A percentile compares a stretch with the other conserved stretches of the same genome.
phyloP scores from a whole-genome alignment of 2,329 filamentous ascomycete genomes.

The Neophaeococcomyces mojaviensis region DNA sequence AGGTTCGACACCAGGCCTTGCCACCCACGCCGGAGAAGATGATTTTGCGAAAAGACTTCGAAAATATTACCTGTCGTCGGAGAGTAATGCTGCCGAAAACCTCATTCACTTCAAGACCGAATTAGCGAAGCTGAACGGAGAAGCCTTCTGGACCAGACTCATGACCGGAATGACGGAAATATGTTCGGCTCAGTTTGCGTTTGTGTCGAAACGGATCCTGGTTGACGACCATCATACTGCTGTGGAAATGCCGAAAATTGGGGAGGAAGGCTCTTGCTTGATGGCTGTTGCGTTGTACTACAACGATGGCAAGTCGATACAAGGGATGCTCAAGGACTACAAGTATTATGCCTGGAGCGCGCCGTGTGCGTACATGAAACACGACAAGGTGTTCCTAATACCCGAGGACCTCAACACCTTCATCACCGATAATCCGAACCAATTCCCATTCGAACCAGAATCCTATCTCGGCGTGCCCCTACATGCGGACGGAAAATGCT shows the following conservation, averaged over 20 bases:
- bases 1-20: constrained; percentile 32
- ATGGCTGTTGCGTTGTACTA: constrained; percentile 61
- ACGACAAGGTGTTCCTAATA: constrained; percentile 64
- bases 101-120: constrained; percentile 52
- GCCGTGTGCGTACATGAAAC: constrained; percentile 61
- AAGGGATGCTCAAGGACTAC: constrained; percentile 51
- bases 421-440: constrained; percentile 54
- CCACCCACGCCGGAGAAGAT: constrained; percentile 37
- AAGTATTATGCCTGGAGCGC: constrained; percentile 59
- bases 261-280: constrained; percentile 54
- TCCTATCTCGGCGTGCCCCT: constrained; percentile 61
- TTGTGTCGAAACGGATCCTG: constrained; percentile 58
- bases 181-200: constrained; percentile 58
- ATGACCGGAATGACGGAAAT: constrained; percentile 59
- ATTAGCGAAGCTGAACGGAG: constrained; percentile 46
- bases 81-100: constrained; percentile 55
- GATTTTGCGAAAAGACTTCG: constrained; percentile 35
- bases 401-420: constrained; percentile 54
- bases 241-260: constrained; percentile 54
- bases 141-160: constrained; percentile 57
- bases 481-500: constrained; percentile 57
- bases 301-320: constrained; percentile 50
- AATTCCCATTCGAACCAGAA: constrained; percentile 54
- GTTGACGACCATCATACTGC: constrained; percentile 51
- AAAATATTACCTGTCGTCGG: constrained; percentile 38